phyloP scores from a whole-genome alignment of 139 green algal genomes.

The Volvox reticuliferus region DNA sequence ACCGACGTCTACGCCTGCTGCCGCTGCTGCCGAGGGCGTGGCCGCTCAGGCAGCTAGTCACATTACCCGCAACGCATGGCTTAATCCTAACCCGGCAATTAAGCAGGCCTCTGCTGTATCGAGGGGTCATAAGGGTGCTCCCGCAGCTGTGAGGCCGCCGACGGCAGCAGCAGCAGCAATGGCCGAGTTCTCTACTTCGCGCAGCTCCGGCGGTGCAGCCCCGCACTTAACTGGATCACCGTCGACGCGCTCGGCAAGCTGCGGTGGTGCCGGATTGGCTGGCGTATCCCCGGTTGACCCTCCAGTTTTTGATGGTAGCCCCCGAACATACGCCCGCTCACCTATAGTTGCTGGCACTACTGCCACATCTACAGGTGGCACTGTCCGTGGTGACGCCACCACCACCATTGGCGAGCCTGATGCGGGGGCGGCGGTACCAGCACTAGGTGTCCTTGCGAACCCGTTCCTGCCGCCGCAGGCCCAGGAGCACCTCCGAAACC shows the following conservation, averaged over 20 bases:
- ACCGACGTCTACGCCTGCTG: neutral
- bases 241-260: neutral
- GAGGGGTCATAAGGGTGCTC: neutral
- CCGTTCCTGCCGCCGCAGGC: conserved; percentile 17
- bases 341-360: neutral
- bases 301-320: neutral
- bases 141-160: neutral
- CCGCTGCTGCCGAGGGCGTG: neutral
- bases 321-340: neutral
- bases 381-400: neutral
- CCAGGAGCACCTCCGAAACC: conserved; percentile 6
- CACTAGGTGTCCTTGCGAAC: neutral
- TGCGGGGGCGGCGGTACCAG: neutral
- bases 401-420: neutral
- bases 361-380: neutral
- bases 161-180: neutral
- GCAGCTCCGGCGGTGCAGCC: neutral
- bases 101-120: neutral
- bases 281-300: neutral
- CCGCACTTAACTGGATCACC: neutral
- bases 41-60: neutral
- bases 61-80: conserved; percentile 11
- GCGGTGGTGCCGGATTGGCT: neutral
- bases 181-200: neutral
- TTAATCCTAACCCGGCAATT: conserved; percentile 28